Evolutionary conservation across 78 protist species (phyloP).

Genomic region (Parvularia atlantis): DNA sequence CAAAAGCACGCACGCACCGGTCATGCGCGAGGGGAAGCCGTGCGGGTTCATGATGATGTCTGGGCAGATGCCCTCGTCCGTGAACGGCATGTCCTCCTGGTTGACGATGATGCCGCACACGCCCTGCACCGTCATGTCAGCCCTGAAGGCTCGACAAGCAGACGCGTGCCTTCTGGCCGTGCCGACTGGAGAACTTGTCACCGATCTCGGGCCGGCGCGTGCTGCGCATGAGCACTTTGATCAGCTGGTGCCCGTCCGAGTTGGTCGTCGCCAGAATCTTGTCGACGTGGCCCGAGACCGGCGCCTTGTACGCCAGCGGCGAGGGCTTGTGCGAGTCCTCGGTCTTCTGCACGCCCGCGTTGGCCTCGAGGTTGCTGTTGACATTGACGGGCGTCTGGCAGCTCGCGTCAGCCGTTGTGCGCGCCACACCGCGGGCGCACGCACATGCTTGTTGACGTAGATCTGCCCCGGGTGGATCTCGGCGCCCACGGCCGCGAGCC

Average conservation of each 20-base stretch:
- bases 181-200: slow-evolving; percentile 98
- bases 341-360: no score
- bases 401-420: no score
- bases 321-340: neutral
- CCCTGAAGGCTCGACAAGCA: no score
- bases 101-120: slow-evolving; percentile 90
- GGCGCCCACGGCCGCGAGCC: slow-evolving; percentile 42
- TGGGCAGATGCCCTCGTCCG: slow-evolving; percentile 91
- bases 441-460: slow-evolving; percentile 31
- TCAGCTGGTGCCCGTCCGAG: slow-evolving; percentile 48
- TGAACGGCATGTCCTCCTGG: slow-evolving; percentile 97
- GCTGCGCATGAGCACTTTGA: slow-evolving; percentile 71
- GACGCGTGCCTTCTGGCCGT: slow-evolving; percentile 99
- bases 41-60: slow-evolving; percentile 99
- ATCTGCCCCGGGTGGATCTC: slow-evolving; percentile 16
- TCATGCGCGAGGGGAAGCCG: slow-evolving; percentile 95
- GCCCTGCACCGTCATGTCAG: no score
- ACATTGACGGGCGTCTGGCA: slow-evolving; percentile 12
- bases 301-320: no score
- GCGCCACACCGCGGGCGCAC: no score
- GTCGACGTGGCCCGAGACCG: no score
- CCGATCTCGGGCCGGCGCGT: slow-evolving; percentile 95
- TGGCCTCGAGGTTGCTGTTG: neutral
- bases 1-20: no score
- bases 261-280: slow-evolving; percentile 55